These are phyloP conservation scores for Leucocoprinus sp. DNA, from an alignment of 768 basidiomycete species.

Conservation along the genomic window DNA sequence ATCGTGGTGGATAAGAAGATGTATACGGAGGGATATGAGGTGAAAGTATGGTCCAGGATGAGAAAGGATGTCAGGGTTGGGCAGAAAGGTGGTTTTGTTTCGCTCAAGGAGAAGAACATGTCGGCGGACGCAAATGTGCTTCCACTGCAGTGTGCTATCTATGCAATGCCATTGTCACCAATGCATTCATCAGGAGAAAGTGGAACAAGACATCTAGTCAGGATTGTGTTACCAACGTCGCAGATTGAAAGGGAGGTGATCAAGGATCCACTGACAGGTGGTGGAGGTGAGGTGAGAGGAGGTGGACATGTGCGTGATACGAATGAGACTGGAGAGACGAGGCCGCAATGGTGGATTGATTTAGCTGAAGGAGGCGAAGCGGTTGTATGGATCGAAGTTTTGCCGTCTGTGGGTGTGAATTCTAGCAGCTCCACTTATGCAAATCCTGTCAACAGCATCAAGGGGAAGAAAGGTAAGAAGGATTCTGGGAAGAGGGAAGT, in stretches of 20 bases:
- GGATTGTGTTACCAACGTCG: constrained; percentile 75
- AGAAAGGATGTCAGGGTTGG: constrained; percentile 24
- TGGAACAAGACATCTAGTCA: constrained; percentile 67
- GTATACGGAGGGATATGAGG: constrained; percentile 68
- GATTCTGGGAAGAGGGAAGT: constrained; percentile 15
- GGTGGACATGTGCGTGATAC: constrained; percentile 28
- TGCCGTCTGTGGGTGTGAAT: constrained; percentile 27
- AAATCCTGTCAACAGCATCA: constrained; percentile 9
- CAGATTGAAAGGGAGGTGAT: constrained; percentile 64
- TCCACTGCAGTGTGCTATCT: constrained; percentile 51
- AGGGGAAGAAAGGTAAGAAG: constrained; percentile 22
- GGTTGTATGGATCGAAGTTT: constrained; percentile 49
- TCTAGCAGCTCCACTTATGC: neutral
- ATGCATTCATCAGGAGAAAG: constrained; percentile 60
- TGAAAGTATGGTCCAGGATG: constrained; percentile 37
- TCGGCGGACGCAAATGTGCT: constrained; percentile 23
- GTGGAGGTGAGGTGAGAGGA: too few relatives aligned
- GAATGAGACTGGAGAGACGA: constrained; percentile 32
- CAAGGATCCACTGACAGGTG: constrained; percentile 71
- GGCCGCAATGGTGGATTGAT: constrained; percentile 70
- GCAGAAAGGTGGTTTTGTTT: constrained; percentile 13
- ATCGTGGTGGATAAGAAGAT: constrained; percentile 74
- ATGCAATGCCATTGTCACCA: constrained; percentile 77
- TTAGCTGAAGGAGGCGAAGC: constrained; percentile 20
- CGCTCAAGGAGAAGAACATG: constrained; percentile 12